phyloP scores from a whole-genome alignment of 2,329 filamentous ascomycete genomes.

The Xylariomycetidae sp. region DNA sequence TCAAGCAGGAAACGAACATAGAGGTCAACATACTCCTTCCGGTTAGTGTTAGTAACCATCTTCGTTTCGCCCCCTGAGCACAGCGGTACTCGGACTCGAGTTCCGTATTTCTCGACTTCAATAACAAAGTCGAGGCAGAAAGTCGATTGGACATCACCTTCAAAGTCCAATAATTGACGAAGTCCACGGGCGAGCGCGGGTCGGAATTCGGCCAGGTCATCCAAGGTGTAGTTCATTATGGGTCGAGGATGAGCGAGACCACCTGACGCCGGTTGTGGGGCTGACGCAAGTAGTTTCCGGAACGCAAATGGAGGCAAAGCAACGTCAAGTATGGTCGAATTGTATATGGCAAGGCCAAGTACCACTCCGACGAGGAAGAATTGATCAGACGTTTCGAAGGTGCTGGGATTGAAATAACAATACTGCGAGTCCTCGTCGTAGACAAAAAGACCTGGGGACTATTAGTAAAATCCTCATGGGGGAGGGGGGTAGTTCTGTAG shows the following conservation, averaged over 20 bases:
- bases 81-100: slow-evolving; percentile 61
- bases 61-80: slow-evolving; percentile 68
- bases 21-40: slow-evolving; percentile 79
- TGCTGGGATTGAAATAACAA: slow-evolving; percentile 90
- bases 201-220: slow-evolving; percentile 78
- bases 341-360: slow-evolving; percentile 87
- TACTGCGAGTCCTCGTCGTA: slow-evolving; percentile 88
- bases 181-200: slow-evolving; percentile 73
- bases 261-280: slow-evolving; percentile 55
- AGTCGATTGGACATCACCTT: slow-evolving; percentile 74
- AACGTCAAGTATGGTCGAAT: slow-evolving; percentile 87
- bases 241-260: slow-evolving; percentile 53
- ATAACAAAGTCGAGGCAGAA: slow-evolving; percentile 81
- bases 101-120: slow-evolving; percentile 73
- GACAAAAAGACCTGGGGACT: slow-evolving; percentile 68
- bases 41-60: slow-evolving; percentile 78
- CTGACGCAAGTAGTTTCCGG: slow-evolving; percentile 76
- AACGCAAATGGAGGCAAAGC: slow-evolving; percentile 86
- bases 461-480: slow-evolving; percentile 6
- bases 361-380: slow-evolving; percentile 88
- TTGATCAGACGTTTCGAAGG: slow-evolving; percentile 86
- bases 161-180: slow-evolving; percentile 71
- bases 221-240: slow-evolving; percentile 68
- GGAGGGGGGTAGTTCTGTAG: neutral
- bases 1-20: slow-evolving; percentile 81